Evolutionary conservation across 345 rosid genomes (phyloP).

Genomic region (Carallia pectinifolia): DNA sequence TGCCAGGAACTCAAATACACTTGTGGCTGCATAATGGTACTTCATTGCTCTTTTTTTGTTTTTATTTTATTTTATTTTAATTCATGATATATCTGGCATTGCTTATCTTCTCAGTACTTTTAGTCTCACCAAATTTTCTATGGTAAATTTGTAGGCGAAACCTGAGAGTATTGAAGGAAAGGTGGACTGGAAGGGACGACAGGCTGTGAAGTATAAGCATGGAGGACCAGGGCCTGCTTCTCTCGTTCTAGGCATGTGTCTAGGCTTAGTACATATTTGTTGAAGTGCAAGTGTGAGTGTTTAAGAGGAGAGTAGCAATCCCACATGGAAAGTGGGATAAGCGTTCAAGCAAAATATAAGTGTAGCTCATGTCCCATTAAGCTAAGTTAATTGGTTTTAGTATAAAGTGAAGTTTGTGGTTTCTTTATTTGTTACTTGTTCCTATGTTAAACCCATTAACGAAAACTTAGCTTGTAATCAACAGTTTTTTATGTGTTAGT

Average conservation of each 20-base stretch:
- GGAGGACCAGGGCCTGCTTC: constrained; percentile 49
- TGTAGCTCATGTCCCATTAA: no score
- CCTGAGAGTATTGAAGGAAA: constrained; percentile 44
- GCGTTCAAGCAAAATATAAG: no score
- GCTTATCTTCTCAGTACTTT: no score
- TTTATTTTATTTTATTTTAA: no score
- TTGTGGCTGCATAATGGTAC: constrained; percentile 7
- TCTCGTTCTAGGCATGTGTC: constrained; percentile 35
- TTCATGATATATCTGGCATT: no score
- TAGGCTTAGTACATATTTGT: not conserved
- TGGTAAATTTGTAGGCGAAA: constrained; percentile 34
- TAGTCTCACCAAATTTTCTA: not conserved
- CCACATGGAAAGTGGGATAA: no score
- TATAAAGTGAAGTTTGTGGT: no score
- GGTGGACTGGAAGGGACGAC: constrained; percentile 58
- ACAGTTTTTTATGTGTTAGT: not conserved
- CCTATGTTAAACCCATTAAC: no score
- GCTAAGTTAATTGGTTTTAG: no score
- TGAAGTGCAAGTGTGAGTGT: no score
- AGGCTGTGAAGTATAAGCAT: constrained; percentile 44
- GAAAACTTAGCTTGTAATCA: not conserved
- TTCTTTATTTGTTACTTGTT: no score
- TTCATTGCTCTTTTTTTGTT: not conserved
- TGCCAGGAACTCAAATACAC: not conserved
- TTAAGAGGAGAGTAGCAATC: no score